Evolutionary conservation across 306 rosid species (phyloP).

Genomic region (Acacia acuminata): DNA sequence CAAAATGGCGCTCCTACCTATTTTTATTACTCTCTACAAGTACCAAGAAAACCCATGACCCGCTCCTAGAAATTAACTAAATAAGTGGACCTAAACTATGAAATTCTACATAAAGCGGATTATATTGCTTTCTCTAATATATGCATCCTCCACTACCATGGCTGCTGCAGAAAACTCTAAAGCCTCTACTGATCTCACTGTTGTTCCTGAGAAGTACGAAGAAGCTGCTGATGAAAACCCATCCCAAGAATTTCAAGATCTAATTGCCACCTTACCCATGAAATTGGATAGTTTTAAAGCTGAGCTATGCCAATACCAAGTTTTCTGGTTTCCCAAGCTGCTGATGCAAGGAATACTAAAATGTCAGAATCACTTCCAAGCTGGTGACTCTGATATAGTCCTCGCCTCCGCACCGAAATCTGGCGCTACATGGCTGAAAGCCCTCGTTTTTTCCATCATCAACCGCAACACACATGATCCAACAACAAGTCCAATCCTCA

Average conservation of each 20-base stretch:
- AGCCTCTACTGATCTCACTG: neutral
- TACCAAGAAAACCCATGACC: too few species aligned
- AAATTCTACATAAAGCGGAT: too few species aligned
- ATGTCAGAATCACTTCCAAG: conserved; percentile 36
- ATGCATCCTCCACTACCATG: neutral
- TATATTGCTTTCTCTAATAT: neutral
- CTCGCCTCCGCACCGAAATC: conserved; percentile 47
- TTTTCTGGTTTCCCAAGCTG: conserved; percentile 37
- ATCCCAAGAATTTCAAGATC: conserved; percentile 33
- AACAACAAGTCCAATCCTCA: conserved; percentile 11
- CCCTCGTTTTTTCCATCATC: conserved; percentile 30
- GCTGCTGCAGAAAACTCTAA: neutral
- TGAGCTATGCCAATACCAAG: conserved; percentile 39
- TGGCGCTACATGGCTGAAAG: conserved; percentile 56
- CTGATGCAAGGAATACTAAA: conserved; percentile 35
- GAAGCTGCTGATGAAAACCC: neutral
- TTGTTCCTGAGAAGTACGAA: conserved; percentile 27
- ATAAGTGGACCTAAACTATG: too few species aligned
- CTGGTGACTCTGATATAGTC: conserved; percentile 36
- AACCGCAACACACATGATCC: conserved; percentile 19
- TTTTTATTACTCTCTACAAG: too few species aligned
- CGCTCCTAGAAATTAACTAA: too few species aligned
- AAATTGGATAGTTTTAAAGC: conserved; percentile 24
- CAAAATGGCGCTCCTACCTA: too few species aligned
- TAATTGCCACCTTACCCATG: conserved; percentile 32